Evolutionary conservation across 2,329 filamentous ascomycete species (phyloP), one percentile per base, ranked within the genome.

Genomic region (Monilinia laxa): DNA sequence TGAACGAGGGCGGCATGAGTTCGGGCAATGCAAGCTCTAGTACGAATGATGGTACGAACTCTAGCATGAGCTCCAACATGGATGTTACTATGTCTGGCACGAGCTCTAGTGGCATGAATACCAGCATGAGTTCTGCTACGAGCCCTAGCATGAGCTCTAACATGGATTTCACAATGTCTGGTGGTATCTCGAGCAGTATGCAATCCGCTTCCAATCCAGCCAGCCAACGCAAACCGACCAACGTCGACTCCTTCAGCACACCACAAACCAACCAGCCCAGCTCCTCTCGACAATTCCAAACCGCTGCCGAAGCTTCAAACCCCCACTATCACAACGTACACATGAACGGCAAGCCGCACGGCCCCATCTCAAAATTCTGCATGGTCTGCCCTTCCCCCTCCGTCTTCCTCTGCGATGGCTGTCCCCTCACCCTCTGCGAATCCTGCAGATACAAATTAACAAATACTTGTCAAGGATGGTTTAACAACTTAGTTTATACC

Each of bases 371-470:
- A 9, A 60, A 60, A 51, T 38, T 49, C 58, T 60, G 58, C 31
- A 60, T 60, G 58, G 16, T 60, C 1, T 51, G 58, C 23, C 58
- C 58, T 0, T 28, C 45, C 1, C 14, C 14, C 11, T 31, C 58
- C 0, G 11, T 51, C 6, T 60, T 51, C 6, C 58, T 60, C 58
- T 60, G 58, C 45, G 58, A 60, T 9, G 58, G 28, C 14, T 60
- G 58, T 60, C 58, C 58, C 12, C 25, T 60, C 5, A 60, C 58
- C 10, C 10, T 60, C 9, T 60, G 58, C 28, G 58, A 60, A 18
- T 18, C n/a, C 45, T 60, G 58, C 45, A 51, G 58, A 51, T 60
- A 60, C 16, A 31, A 20, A 11, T 5, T 60, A 0, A 23, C 45
- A 11, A 28, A 51, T 38, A 4, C 16, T 1, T n/a, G 53, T 14